Conservation (phyloP, 2,329 filamentous ascomycete species). For the Cordyceps cateniannulata region DNA sequence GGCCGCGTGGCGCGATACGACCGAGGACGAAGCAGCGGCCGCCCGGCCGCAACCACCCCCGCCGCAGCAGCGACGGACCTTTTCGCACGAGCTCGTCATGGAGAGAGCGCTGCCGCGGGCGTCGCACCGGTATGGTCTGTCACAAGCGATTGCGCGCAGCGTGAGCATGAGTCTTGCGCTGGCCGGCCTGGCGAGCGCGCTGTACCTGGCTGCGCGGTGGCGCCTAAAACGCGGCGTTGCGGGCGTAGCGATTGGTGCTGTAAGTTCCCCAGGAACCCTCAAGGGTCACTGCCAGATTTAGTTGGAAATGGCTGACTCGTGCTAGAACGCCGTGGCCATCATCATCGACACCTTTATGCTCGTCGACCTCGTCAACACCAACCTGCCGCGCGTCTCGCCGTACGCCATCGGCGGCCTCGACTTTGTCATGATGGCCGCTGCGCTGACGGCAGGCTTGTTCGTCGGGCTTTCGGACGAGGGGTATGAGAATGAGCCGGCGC, state of each 20-base stretch:
- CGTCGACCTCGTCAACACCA: constrained; percentile 7
- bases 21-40: neutral
- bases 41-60: neutral
- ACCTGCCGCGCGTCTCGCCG: constrained; percentile 6
- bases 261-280: neutral
- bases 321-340: constrained; percentile 9
- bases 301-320: neutral
- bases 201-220: constrained; percentile 3
- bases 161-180: constrained; percentile 3
- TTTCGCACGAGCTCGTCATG: constrained; percentile 2
- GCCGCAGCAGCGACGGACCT: neutral
- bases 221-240: constrained; percentile 1
- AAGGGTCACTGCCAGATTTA: neutral
- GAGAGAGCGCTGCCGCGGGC: constrained; percentile 5
- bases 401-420: constrained; percentile 9
- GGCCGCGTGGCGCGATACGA: neutral
- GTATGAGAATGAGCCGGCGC: constrained; percentile 2
- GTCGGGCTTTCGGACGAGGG: constrained; percentile 5
- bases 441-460: constrained; percentile 8
- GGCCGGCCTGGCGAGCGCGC: neutral
- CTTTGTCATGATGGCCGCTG: constrained; percentile 9
- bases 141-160: constrained; percentile 8
- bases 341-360: constrained; percentile 10
- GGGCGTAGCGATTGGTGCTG: constrained; percentile 5
- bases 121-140: neutral